Evolutionary conservation across 257 asterid genomes (phyloP), one percentile per base, ranked within the genome.

Genomic region (Solanum gandarillasii): DNA sequence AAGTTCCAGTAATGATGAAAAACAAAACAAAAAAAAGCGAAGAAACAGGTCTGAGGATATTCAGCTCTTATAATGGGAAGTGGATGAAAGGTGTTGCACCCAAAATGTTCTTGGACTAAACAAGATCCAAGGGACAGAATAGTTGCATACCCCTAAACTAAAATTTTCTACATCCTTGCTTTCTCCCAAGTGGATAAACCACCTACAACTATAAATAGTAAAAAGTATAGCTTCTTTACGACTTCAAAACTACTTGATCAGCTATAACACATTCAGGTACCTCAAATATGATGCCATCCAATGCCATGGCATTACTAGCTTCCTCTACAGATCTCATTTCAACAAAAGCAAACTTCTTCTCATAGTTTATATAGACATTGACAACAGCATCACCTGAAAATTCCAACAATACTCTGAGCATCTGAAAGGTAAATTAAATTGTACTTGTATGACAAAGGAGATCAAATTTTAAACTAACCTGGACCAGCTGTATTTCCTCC

Each of bases 261-360:
- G 68, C 29, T 46, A 46, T 46, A 43, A 46, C 67, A 81, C 85
- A 46, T 32, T 72, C 76, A 41, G 31, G 58, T 92, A 96, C 99
- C 99, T 96, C 99, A 87, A 96, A 95, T 87, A 95, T 96, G 88
- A 96, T 95, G 87, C 98, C 99, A 90, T 96, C 99, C 55, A 96
- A 89, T 78, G 99, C 98, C 99, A 95, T 96, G 14, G 99, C 99
- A 90, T 96, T 96, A 88, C 99, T 96, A 86, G 99, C 99, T 92
- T 96, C 99, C 91, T 96, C 99, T 83, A 96, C 98, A 68, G 99
- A 95, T 90, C 99, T 92, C 99, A 96, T 95, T 92, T 96, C 99
- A 91, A 96, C 98, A 83, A 96, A 96, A 38, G 99, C 99, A 89
- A 96, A 96, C 86, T 96, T 96, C 91, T 95, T 96, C 92, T 96